Evolutionary conservation across 352 stramenopile species (phyloP), one percentile per base, ranked within the genome.

Genomic region (Globisporangium barbulae): DNA sequence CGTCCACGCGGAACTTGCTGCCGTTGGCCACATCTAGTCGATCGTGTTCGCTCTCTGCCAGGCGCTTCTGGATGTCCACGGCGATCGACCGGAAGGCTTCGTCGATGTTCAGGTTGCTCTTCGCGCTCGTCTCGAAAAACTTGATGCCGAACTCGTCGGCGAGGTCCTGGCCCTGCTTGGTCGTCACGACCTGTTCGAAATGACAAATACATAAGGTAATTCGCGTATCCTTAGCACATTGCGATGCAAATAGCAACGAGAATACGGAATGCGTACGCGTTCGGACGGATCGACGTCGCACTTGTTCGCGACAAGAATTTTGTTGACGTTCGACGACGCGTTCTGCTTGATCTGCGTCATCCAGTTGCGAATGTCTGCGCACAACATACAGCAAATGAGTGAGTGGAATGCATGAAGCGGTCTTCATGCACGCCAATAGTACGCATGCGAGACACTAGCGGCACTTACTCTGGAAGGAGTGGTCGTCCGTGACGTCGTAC

Each of bases 261-360:
- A 54, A 37, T 25, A 7, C 50, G 48, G 15, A 33, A n/a, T 48
- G 74, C 84, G 61, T 65, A 98, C 94, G 71, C 98, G 93, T 68
- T 99, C 90, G 10, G 93, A 97, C n/a, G 82, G 75, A 65, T 98
- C 88, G 21, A 99, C 88, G 80, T 99, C 98, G 66, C 91, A 98
- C 79, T 99, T 99, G 89, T 99, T 99, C 53, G 97, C 98, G 30
- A 99, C 96, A 9, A 99, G 83, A 44, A 99, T 96, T 79, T 99
- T 99, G 83, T 99, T 98, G 28, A 99, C 96, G 81, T 99, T 99
- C 69, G 98, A 97, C 63, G 98, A 98, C 31, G 97, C 98, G 71
- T 99, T 98, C 78, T 99, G 96, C 74, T 96, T 79, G 72, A 96
- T 96, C 74, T 96, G 87, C 60, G 85, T 93, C 87, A 96, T 96